Conservation (phyloP, 192 early-diverging fungal species). For the Mortierella hygrophila region DNA sequence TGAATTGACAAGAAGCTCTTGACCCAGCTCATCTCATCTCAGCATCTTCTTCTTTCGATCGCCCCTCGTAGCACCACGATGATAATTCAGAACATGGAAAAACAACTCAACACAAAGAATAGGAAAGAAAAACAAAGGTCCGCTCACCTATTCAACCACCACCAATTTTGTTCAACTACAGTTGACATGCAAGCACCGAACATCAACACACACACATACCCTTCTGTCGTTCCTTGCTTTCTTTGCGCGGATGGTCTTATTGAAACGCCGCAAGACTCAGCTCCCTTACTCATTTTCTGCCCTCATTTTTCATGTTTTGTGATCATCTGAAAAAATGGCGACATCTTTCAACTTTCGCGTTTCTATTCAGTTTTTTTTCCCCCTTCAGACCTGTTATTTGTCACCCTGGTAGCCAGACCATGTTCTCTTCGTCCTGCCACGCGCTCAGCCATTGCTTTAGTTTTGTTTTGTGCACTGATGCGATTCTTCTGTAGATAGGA, state of each 20-base stretch:
- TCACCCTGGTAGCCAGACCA: not conserved
- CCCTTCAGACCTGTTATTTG: not conserved
- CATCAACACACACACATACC: not conserved
- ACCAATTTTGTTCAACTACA: not conserved
- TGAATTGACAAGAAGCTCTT: not conserved
- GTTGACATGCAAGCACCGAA: too few species aligned
- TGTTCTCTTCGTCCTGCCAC: not conserved
- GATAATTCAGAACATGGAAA: not conserved
- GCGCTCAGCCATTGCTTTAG: not conserved
- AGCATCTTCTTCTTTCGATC: not conserved
- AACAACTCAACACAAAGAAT: not conserved
- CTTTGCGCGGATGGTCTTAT: not conserved
- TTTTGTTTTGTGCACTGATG: too few species aligned
- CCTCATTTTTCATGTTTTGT: not conserved
- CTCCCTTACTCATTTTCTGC: not conserved
- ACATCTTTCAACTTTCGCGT: slow-evolving; percentile 8
- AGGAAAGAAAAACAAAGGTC: not conserved
- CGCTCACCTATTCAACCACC: not conserved
- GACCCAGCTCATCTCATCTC: not conserved
- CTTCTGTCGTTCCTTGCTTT: not conserved
- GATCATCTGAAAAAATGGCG: not conserved
- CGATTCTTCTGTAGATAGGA: too few species aligned
- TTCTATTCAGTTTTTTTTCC: not conserved
- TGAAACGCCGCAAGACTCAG: slow-evolving; percentile 10
- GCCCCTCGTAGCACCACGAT: not conserved